A percentile compares a stretch with the other conserved stretches of the same genome.
Evolutionary conservation across 1,139 yeast genomes (phyloP).

Genomic region (Williopsis jadinii): DNA sequence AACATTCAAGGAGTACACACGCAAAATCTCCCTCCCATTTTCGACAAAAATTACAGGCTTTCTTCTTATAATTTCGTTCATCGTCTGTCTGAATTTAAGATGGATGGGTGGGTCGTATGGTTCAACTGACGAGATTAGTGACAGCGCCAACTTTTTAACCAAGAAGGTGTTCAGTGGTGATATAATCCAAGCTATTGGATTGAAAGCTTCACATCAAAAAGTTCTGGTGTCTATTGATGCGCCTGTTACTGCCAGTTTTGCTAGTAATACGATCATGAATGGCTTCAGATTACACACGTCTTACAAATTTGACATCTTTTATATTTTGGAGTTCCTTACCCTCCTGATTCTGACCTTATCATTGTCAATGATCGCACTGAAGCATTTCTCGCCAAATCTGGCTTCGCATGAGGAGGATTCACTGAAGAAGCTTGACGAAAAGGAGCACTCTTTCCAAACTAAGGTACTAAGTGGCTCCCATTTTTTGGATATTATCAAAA

Average conservation of each 20-base stretch:
- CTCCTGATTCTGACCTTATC: conserved; percentile 34
- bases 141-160: conserved; percentile 5
- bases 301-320: conserved; percentile 33
- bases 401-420: conserved; percentile 12
- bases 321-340: conserved; percentile 37
- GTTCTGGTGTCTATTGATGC: conserved; percentile 16
- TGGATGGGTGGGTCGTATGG: conserved; percentile 22
- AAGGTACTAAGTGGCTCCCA: conserved; percentile 51
- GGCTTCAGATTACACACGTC: conserved; percentile 21
- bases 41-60: conserved; percentile 23
- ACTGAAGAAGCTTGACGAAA: conserved; percentile 5
- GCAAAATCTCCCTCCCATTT: conserved; percentile 28
- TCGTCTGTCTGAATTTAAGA: conserved; percentile 21
- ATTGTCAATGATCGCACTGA: conserved; percentile 14
- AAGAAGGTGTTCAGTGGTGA: conserved; percentile 2
- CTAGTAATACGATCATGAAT: neutral
- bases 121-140: neutral
- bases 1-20: no score
- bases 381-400: conserved; percentile 12
- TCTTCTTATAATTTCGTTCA: conserved; percentile 16
- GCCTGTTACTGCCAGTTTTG: conserved; percentile 22
- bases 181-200: neutral
- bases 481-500: conserved; percentile 52
- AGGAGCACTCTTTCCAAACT: conserved; percentile 17
- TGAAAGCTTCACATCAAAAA: neutral